Evolutionary conservation across 352 stramenopile genomes (phyloP).

Genomic region (Globisporangium rhizosaccharum): DNA sequence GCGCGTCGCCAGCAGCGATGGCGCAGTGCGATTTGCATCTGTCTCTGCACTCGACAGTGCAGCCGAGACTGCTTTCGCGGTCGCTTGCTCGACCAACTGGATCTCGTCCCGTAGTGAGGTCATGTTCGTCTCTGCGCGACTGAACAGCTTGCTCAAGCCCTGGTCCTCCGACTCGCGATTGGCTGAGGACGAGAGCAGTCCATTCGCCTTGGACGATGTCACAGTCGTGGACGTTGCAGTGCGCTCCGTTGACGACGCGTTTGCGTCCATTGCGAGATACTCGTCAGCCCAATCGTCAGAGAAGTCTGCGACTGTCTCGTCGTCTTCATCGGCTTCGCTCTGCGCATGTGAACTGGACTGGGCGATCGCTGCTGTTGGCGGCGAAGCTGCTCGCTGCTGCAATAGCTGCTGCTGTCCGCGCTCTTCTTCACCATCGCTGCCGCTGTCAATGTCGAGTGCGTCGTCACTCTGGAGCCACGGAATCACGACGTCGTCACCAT

Average conservation of each 20-base stretch:
- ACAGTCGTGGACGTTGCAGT: background rate
- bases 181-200: background rate
- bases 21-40: background rate
- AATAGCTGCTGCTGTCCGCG: background rate
- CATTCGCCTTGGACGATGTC: no score
- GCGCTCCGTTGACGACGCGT: background rate
- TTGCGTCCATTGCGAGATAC: slow-evolving; percentile 20
- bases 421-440: slow-evolving; percentile 6
- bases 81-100: slow-evolving; percentile 6
- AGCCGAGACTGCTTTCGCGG: slow-evolving; percentile 2
- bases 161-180: background rate
- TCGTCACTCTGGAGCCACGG: slow-evolving; percentile 20
- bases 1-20: no score
- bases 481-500: slow-evolving; percentile 6
- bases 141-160: slow-evolving; percentile 4
- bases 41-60: background rate
- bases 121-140: slow-evolving; percentile 2
- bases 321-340: background rate
- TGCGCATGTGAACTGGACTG: background rate
- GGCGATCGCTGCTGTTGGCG: background rate
- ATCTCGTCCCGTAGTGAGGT: slow-evolving; percentile 10
- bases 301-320: slow-evolving; percentile 24
- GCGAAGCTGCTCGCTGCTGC: background rate
- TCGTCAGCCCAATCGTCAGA: slow-evolving; percentile 35
- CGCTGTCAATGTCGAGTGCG: slow-evolving; percentile 11